Evolutionary conservation across 163 green algal species (phyloP), one percentile per base, ranked within the genome.

Genomic region (Trebouxia gelatinosa): DNA sequence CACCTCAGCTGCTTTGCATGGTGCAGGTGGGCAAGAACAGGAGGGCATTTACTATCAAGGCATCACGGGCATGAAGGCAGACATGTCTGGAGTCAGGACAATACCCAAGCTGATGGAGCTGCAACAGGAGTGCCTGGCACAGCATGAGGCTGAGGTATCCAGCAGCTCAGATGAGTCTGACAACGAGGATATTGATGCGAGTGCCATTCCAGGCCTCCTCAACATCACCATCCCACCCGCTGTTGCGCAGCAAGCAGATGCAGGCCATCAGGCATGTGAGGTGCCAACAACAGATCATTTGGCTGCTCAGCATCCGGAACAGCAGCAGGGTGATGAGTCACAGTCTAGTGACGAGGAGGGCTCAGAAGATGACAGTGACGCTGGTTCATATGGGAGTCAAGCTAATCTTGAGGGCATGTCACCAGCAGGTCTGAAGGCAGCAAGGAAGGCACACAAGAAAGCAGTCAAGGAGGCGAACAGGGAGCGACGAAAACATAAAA

Each of bases 31-130:
- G 6, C 75, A 50, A 38, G 81, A 78, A 23, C 77, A 78, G 29
- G 94, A 98, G 84, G 92, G 93, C 57, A 95, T 98, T 74, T 98
- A 97, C 85, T 98, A 96, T 86, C 90, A 96, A 77, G 76, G 74
- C 2, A 87, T 96, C 39, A 89, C 90, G 17, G 90, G 91, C 67
- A 92, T 96, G 87, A 87, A 87, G 57, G 35, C 78, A 4, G 91
- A 96, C 83, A 89, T 93, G 77, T 90, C 86, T 13, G 92, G 89
- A 2, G 81, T 87, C 0, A 78, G 82, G 6, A 57, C 31, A 2
- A 34, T 35, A 23, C 83, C 85, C 7, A 38, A 61, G n/a, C 51
- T 88, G 1, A 48, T 85, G 40, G 66, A 82, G 28, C 34, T 78
- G 70, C 81, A 54, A 21, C 48, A 82, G 77, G 46, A 84, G 74